Evolutionary conservation across 139 green algal genomes (phyloP).

Genomic region (Tetradesmus obliquus): DNA sequence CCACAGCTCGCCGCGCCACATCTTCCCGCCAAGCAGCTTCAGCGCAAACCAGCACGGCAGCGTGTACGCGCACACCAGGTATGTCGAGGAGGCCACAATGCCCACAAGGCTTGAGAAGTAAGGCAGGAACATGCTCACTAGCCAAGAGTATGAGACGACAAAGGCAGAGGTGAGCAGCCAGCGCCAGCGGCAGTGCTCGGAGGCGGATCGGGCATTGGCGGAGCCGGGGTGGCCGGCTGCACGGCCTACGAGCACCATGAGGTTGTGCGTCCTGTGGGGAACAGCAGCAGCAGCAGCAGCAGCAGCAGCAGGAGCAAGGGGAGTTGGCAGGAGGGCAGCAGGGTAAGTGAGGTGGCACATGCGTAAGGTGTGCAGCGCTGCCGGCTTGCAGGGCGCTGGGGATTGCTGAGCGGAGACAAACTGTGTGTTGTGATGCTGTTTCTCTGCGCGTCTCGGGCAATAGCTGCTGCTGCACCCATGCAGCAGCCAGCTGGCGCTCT

Average conservation of each 20-base stretch:
- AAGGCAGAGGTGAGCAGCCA: constrained; percentile 58
- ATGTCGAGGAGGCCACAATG: constrained; percentile 65
- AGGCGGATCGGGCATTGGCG: background rate
- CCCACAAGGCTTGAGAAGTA: constrained; percentile 72
- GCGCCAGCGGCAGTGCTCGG: constrained; percentile 19
- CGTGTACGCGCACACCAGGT: constrained; percentile 66
- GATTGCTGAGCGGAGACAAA: too few relatives aligned
- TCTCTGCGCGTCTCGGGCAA: too few relatives aligned
- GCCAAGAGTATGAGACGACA: constrained; percentile 59
- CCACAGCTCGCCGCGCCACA: constrained; percentile 36
- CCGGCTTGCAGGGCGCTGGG: too few relatives aligned
- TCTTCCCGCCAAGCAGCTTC: constrained; percentile 38
- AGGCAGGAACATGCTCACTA: constrained; percentile 59
- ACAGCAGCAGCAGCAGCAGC: background rate
- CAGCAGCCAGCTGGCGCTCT: too few relatives aligned
- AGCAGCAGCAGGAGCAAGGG: background rate
- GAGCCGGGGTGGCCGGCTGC: background rate
- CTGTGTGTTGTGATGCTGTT: too few relatives aligned
- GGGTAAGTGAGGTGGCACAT: background rate
- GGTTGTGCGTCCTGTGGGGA: constrained; percentile 67
- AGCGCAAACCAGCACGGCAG: constrained; percentile 64
- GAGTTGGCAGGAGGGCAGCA: background rate
- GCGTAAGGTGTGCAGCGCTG: too few relatives aligned
- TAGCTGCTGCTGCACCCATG: too few relatives aligned
- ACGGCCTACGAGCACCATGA: constrained; percentile 58